phyloP scores from a whole-genome alignment of 2,329 filamentous ascomycete species.

The Paraphaeosphaeria minitans region DNA sequence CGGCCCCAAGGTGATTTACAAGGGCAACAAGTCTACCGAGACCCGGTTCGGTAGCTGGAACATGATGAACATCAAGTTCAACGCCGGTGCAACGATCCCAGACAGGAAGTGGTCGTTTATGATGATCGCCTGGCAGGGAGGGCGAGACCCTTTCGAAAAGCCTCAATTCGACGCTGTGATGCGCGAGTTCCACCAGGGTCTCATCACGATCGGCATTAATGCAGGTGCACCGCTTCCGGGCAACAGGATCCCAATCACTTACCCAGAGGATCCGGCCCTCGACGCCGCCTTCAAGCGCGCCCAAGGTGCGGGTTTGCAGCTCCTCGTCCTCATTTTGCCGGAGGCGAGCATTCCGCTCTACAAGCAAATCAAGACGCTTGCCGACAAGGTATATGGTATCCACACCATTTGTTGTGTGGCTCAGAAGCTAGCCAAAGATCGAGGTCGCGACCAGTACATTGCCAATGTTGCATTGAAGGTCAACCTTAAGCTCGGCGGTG shows the following conservation, averaged over 20 bases:
- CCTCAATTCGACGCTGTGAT: constrained; percentile 9
- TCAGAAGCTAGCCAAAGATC: constrained; percentile 45
- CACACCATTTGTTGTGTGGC: constrained; percentile 30
- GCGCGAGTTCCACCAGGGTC: constrained; percentile 17
- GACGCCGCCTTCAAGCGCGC: constrained; percentile 5
- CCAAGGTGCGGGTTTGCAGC: constrained; percentile 3
- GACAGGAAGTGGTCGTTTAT: constrained; percentile 20
- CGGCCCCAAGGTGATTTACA: constrained; percentile 66
- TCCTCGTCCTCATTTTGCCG: constrained; percentile 26
- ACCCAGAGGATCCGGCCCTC: constrained; percentile 15
- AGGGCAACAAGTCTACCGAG: constrained; percentile 29
- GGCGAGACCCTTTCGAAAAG: constrained; percentile 14
- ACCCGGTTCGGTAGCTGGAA: constrained; percentile 63
- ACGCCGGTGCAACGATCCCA: constrained; percentile 11
- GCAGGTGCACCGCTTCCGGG: constrained; percentile 2
- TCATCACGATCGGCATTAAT: constrained; percentile 19
- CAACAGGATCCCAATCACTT: constrained; percentile 11
- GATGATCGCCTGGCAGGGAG: constrained; percentile 14
- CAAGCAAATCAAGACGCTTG: constrained; percentile 30
- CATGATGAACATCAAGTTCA: constrained; percentile 29
- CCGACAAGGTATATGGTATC: constrained; percentile 27
- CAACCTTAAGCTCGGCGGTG: constrained; percentile 43
- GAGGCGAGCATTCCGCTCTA: constrained; percentile 25
- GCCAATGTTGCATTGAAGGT: constrained; percentile 62
- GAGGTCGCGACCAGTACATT: constrained; percentile 44